A percentile compares a stretch with the other conserved stretches of the same genome.
Evolutionary conservation across 2,329 filamentous ascomycete genomes (phyloP).

Genomic region (Bipolaris cookei): DNA sequence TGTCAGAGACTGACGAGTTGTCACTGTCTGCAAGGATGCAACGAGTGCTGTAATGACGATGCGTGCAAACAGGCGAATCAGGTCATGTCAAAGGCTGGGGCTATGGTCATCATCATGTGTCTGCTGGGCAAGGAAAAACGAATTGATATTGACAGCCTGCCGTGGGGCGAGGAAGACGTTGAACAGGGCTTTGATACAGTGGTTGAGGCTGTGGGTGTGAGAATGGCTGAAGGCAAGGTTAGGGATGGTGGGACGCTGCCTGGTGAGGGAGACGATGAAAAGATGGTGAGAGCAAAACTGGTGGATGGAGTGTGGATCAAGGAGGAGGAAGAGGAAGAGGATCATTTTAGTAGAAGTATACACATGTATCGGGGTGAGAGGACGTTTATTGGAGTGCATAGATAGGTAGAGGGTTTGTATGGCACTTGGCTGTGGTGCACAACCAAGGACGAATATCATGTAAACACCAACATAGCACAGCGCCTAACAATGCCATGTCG

Average conservation of each 20-base stretch:
- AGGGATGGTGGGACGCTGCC: constrained; percentile 26
- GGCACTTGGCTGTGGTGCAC: not conserved
- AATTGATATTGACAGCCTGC: constrained; percentile 82
- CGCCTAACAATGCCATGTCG: not conserved
- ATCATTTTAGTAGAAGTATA: constrained; percentile 44
- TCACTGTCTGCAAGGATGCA: constrained; percentile 77
- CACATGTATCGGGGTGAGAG: constrained; percentile 44
- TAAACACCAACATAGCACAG: not conserved
- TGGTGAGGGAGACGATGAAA: constrained; percentile 51
- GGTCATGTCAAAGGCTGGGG: constrained; percentile 92
- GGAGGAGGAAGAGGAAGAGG: constrained; percentile 43
- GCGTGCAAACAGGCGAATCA: constrained; percentile 84
- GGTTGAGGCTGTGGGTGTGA: constrained; percentile 72
- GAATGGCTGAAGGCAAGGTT: constrained; percentile 45
- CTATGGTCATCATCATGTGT: constrained; percentile 78
- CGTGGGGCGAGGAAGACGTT: constrained; percentile 78
- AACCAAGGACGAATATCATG: not conserved
- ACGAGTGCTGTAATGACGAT: constrained; percentile 89
- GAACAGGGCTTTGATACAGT: constrained; percentile 83
- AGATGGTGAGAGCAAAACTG: constrained; percentile 52
- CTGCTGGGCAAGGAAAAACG: constrained; percentile 75
- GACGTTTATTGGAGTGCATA: constrained; percentile 45
- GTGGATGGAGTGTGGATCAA: constrained; percentile 53
- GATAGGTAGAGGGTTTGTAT: not conserved
- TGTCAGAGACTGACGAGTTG: constrained; percentile 78